Conservation (phyloP, 352 stramenopile species). For the Phytopythium mirpurense region DNA sequence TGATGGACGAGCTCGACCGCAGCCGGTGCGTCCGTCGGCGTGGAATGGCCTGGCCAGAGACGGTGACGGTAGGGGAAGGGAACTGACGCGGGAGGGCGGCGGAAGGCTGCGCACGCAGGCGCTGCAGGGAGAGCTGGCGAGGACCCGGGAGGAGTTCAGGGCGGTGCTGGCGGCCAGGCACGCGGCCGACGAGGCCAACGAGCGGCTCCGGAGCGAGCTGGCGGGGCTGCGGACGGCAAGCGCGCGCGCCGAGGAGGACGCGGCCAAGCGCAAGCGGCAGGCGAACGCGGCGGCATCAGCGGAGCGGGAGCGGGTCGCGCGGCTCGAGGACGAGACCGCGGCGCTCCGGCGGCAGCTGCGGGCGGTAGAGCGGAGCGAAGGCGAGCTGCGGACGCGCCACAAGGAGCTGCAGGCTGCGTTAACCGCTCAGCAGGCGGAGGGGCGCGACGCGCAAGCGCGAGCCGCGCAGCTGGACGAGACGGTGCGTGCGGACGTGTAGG, state of each 20-base stretch:
- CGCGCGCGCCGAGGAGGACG: not conserved
- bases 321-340: constrained; percentile 37
- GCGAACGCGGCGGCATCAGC: not conserved
- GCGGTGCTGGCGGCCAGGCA: constrained; percentile 10
- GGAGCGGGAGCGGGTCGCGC: constrained; percentile 28
- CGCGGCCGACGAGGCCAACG: constrained; percentile 20
- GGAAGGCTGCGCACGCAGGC: constrained; percentile 12
- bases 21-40: not conserved
- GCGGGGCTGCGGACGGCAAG: constrained; percentile 8
- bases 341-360: constrained; percentile 26
- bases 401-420: constrained; percentile 14
- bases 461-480: constrained; percentile 16
- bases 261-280: not conserved
- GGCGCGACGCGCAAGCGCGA: constrained; percentile 8
- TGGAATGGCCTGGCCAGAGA: too few relatives aligned
- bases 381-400: constrained; percentile 14
- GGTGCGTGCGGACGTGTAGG: too few relatives aligned
- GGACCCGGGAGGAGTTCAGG: constrained; percentile 17
- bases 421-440: constrained; percentile 5
- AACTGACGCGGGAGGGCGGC: too few relatives aligned
- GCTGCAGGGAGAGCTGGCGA: constrained; percentile 15
- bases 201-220: constrained; percentile 8
- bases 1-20: constrained; percentile 8
- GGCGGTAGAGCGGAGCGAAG: constrained; percentile 17
- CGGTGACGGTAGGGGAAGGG: too few relatives aligned